Evolutionary conservation across 345 rosid genomes (phyloP).

Genomic region (Syzygium jambos): DNA sequence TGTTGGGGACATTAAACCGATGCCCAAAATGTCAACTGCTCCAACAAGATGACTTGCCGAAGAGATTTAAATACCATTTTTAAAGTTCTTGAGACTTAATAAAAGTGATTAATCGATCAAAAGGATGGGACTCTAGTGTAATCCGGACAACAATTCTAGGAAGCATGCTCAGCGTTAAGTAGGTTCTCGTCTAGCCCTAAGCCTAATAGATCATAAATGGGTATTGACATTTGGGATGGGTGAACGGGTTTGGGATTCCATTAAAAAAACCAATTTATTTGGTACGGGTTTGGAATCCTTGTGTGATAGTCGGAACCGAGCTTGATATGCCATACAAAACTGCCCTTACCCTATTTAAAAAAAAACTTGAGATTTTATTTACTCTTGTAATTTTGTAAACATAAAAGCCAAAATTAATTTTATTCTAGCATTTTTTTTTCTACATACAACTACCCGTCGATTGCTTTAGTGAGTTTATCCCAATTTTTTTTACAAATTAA

Average conservation of each 20-base stretch:
- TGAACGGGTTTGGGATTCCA: rapidly evolving
- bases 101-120: background rate
- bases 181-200: background rate
- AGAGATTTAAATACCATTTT: background rate
- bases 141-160: background rate
- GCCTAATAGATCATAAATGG: background rate
- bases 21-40: background rate
- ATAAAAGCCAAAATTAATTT: background rate
- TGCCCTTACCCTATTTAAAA: background rate
- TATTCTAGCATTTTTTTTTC: background rate
- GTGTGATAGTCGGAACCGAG: background rate
- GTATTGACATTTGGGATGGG: background rate
- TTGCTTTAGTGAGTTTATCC: no score
- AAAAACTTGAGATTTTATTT: background rate
- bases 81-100: background rate
- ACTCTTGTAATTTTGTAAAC: background rate
- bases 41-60: background rate
- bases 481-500: no score
- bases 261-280: background rate
- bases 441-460: background rate
- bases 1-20: background rate
- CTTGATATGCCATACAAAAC: background rate
- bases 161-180: background rate
- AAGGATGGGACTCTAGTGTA: no score
- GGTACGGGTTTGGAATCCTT: background rate